Base-by-base conservation (phyloP, 1,284 basidiomycete genomes). In the Rhodotorula sp. region DNA sequence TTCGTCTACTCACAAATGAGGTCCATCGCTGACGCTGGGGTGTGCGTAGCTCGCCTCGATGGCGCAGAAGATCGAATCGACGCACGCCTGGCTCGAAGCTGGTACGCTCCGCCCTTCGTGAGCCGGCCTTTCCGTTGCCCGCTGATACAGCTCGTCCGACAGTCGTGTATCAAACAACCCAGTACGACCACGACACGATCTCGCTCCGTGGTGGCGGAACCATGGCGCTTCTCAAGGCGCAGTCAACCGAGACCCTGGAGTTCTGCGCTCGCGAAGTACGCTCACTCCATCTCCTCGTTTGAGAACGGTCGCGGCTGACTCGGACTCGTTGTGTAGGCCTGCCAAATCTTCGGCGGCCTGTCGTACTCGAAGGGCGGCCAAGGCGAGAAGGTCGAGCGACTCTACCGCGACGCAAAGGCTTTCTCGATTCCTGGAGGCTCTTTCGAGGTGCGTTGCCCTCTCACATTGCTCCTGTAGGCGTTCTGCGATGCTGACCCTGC, bases 261-360 rank as follows among this genome's bases (percentile, higher is more conserved):
- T 73, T 58, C 51, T 75, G 73, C 50, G 73, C 67, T 0, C 64
- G 68, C 52, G 75, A 77, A 58, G 40, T 44, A 8, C 40, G 40
- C 15, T 18, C 40, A 13, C 40, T 44, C 16, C 40, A 10, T 13
- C 10, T 44, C 13, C 40, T 44, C 40, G 40, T 18, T 13, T 18
- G 3, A 13, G 3, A 7, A 44, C 16, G 11, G 11, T 13, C 8
- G 5, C 40, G 15, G 13, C 16, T 18, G 16, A 44, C 40, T 44
- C 15, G 16, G 34, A 44, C 40, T 18, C 11, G 13, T 44, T 7
- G 10, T 13, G 16, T 18, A 44, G 40, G 73, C 77, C 9, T 56
- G 67, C 7, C 75, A 76, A 51, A 75, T 78, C 46, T 74, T 78
- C 15, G 77, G 77, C n/a, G 77, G 77, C 1, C 59, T 67, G 37